Percentiles rank a stretch among this genome's conserved stretches.
phyloP scores from a whole-genome alignment of 495 filamentous ascomycete genomes.

The Thermothielavioides terrestris region DNA sequence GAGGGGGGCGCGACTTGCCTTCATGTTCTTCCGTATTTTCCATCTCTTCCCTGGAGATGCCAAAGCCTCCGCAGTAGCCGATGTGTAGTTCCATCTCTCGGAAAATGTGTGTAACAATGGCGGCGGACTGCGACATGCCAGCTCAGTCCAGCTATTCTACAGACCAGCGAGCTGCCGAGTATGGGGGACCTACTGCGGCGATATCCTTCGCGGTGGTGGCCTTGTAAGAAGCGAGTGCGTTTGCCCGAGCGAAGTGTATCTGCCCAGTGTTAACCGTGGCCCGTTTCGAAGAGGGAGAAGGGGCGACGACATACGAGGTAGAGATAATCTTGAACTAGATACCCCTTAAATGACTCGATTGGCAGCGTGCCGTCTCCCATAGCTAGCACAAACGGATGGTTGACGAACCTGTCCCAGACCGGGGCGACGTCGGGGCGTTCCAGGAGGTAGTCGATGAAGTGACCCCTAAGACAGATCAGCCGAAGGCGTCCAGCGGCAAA shows the following conservation, averaged over 20 bases:
- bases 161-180: background rate
- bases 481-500: background rate
- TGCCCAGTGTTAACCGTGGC: conserved; percentile 20
- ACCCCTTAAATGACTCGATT: conserved; percentile 67
- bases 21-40: conserved; percentile 62
- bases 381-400: conserved; percentile 72
- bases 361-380: conserved; percentile 68
- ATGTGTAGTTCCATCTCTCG: conserved; percentile 74
- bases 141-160: background rate
- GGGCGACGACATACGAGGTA: conserved; percentile 61
- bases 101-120: conserved; percentile 64
- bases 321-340: conserved; percentile 83
- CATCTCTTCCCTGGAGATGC: conserved; percentile 67
- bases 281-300: background rate
- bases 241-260: conserved; percentile 80
- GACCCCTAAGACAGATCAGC: conserved; percentile 45
- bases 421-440: conserved; percentile 59
- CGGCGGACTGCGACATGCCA: conserved; percentile 48
- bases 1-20: conserved; percentile 38
- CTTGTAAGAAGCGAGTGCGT: conserved; percentile 78
- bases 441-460: conserved; percentile 79
- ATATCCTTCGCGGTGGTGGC: conserved; percentile 64
- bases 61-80: conserved; percentile 69
- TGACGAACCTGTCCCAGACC: conserved; percentile 63
- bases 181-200: conserved; percentile 40